Evolutionary conservation across 164 flowering plant species (phyloP), one percentile per base, ranked within the genome.

Genomic region (Buxus sempervirens): DNA sequence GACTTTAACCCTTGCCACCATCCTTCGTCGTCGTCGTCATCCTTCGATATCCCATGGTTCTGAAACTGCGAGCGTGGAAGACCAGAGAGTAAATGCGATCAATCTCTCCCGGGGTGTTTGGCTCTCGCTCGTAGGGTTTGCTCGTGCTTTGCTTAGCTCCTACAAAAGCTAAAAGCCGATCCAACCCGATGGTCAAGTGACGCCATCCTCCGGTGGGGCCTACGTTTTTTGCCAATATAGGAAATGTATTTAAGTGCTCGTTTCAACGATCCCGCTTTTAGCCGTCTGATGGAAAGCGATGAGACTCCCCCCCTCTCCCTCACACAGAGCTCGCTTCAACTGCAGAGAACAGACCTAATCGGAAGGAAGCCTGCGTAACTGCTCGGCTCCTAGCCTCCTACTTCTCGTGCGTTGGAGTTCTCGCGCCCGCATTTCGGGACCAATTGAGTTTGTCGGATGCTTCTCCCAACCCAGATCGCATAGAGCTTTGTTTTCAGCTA

Each of bases 401-500:
- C 38, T 32, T 32, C 38, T 3, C 5, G 7, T 3, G 7, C 38
- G 3, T 32, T 32, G 38, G 38, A 32, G 38, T 3, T 2, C 2
- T 1, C 25, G 9, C 58, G n/a, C n/a, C 25, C 20, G 21, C 10
- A n/a, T 55, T 55, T 7, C 22, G 58, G n/a, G 24, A 55, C 4
- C 16, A 23, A 25, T n/a, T 59, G 4, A 64, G 49, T 57, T 62
- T 75, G 26, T 73, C 70, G 14, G 62, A 75, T 65, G 58, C 58
- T 64, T 68, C 60, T 58, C 41, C 59, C 26, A 25, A 22, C 28
- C 25, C 79, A 15, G 77, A 82, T 26, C 62, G 70, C 49, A 68
- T 86, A 72, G 78, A 88, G 74, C 97, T 94, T 66, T 87, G 76
- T 60, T 45, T 65, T 60, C 83, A 91, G 97, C 97, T 93, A 81